Evolutionary conservation across 306 rosid genomes (phyloP), one percentile per base, ranked within the genome.

Genomic region (Gynostemma pentaphyllum): DNA sequence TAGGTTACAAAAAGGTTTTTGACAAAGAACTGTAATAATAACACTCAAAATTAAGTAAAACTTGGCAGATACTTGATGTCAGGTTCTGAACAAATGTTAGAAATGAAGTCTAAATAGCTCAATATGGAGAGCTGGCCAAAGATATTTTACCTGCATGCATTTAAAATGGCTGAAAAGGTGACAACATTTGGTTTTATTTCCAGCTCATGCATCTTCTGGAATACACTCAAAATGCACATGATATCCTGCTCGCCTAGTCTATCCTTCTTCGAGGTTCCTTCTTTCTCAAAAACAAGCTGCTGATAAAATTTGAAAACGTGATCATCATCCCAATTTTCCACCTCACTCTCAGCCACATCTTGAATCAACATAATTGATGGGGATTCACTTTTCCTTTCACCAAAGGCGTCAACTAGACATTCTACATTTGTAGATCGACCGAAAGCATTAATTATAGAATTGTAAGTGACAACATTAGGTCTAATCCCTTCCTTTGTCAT

Each of bases 391-490:
- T 19, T 67, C 21, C 37, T 34, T 65, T 64, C 71, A 45, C 63
- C 63, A 54, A 77, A 61, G 68, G 46, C 63, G 62, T 55, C 76
- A 39, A 49, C 45, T 40, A 66, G 54, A 57, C 53, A 74, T 45
- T 77, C 92, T 65, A 50, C 30, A 30, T 74, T 55, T 27, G 74
- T 27, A 52, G 76, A 64, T 41, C 81, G 81, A 28, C 95, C 85
- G 68, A 83, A 86, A 13, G 99, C 95, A 76, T 86, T 79, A 49
- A 83, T 80, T 62, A 88, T 86, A 61, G 96, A 88, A 73, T 92
- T 92, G 69, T 82, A 92, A 15, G 96, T 88, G 68, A 92, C 80
- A 60, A 92, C 95, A 71, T 92, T 92, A 21, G 99, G 99, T 60
- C 69, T 77, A 46, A 86, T 81, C 34, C 94, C 94, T 68, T 86